Evolutionary conservation across 2,329 filamentous ascomycete species (phyloP), one percentile per base, ranked within the genome.

Genomic region (Corinectria fuckeliana): DNA sequence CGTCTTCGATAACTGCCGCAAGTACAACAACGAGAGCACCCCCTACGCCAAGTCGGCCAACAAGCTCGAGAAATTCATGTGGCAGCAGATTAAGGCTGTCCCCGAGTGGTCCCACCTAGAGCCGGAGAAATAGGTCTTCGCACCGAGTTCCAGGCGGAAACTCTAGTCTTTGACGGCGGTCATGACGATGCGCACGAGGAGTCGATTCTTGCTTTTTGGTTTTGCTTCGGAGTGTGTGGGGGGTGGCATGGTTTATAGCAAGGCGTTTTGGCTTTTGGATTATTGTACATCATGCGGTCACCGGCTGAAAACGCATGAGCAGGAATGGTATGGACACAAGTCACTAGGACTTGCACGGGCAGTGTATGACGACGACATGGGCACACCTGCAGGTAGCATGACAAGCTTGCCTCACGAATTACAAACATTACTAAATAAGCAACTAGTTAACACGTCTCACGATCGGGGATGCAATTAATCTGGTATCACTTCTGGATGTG

Each of bases 1-100:
- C 70, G 88, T 99, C 66, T 97, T 96, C 71, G 88, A 93, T 74
- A 99, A 99, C 75, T 99, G 95, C 76, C 88, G 93, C 66, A 90
- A 91, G 72, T 99, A 98, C 81, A 99, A 99, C 73, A 96, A 94
- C 69, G 94, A 97, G 78, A 96, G 82, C 41, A 99, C 94, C 0
- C 90, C 92, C 0, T 99, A 99, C 74, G 92, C 93, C 21, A 99
- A 99, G 80, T 92, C 90, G 56, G 95, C 95, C 38, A 96, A 92
- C 74, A 95, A 95, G 73, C 82, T 99, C 39, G 95, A 89, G 73
- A 96, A 95, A 77, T 96, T 88, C 73, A 96, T 98, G 93, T 97
- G 92, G 92, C 85, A 88, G 75, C 91, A 94, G 77, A 92, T 97
- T 76, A 90, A 91, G 73, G 90, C 91, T 67, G 91, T 97, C 51